Evolutionary conservation across 2,329 filamentous ascomycete species (phyloP), one percentile per base, ranked within the genome.

Genomic region (Aureobasidium pullulans): DNA sequence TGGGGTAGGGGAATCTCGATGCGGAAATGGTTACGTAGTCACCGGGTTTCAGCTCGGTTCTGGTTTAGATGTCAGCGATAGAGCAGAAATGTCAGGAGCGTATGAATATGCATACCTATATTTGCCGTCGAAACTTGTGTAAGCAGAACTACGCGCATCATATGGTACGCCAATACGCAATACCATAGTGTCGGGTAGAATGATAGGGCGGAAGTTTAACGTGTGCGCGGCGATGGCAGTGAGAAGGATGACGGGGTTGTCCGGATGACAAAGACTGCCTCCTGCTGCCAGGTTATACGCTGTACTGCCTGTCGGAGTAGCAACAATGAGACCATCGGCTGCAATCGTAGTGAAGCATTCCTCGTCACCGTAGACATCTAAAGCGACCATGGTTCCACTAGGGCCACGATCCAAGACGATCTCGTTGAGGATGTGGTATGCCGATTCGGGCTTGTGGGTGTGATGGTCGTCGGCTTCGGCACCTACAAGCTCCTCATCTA

Each of bases 71-170:
- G 11, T 6, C 15, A 42, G 32, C 8, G 16, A 8, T 7, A 13
- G 34, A 34, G 13, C 13, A 40, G 9, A 34, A 19, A 28, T 11
- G 2, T 16, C 23, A 16, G 19, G 13, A 44, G 11, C 31, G 15
- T 19, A 1, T 11, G 19, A 16, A 7, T 11, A 13, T 46, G 13
- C 15, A 37, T 67, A 81, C 75, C 91, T 84, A 77, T 96, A 90
- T 62, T 91, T 83, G 1, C 94, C 94, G 73, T 99, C 94, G 71
- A 99, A 99, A 72, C 90, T 96, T n/a, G 92, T 94, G 93, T 94
- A 99, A 42, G 88, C 92, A 66, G 85, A 88, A 4, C 90, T 91
- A 52, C 94, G 81, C 8, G 92, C 90, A 72, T 95, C 87, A 71
- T 96, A 97, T 0, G 94, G 94, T n/a, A 97, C 92, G 10, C 93